Evolutionary conservation across 2,329 filamentous ascomycete species (phyloP).

Genomic region (Shiraia bambusicola): DNA sequence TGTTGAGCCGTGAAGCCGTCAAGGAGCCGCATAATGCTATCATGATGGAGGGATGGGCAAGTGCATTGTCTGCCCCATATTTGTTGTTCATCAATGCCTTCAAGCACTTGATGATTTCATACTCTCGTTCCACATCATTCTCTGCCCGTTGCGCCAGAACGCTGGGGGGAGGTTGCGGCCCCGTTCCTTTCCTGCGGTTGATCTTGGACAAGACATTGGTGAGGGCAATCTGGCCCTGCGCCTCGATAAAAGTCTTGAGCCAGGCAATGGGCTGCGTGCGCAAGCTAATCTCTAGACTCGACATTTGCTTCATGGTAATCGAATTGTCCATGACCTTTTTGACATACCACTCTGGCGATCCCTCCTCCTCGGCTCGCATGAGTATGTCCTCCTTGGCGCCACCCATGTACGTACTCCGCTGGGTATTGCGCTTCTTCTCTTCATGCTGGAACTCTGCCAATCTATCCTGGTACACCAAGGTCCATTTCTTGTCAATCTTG

Average conservation of each 20-base stretch:
- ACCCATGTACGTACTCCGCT: slow-evolving; percentile 63
- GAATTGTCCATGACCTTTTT: slow-evolving; percentile 95
- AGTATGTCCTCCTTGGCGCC: slow-evolving; percentile 62
- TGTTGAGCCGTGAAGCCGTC: slow-evolving; percentile 84
- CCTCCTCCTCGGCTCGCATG: slow-evolving; percentile 85
- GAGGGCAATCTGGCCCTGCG: slow-evolving; percentile 92
- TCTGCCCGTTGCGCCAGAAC: slow-evolving; percentile 59
- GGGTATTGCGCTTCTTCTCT: slow-evolving; percentile 79
- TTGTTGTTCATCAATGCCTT: slow-evolving; percentile 99
- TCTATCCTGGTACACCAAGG: slow-evolving; percentile 89
- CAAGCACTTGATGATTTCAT: slow-evolving; percentile 96
- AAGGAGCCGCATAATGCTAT: slow-evolving; percentile 84
- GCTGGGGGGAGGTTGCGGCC: slow-evolving; percentile 63
- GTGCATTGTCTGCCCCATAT: slow-evolving; percentile 93
- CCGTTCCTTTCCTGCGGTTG: slow-evolving; percentile 79
- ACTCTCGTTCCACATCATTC: slow-evolving; percentile 85
- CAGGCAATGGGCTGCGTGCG: slow-evolving; percentile 95
- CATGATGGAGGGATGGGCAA: slow-evolving; percentile 86
- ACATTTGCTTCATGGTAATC: slow-evolving; percentile 86
- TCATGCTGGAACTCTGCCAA: slow-evolving; percentile 93
- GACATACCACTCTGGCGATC: slow-evolving; percentile 97
- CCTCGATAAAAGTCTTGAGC: slow-evolving; percentile 96
- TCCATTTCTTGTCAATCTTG: slow-evolving; percentile 95
- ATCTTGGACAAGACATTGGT: slow-evolving; percentile 93
- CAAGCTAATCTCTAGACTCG: slow-evolving; percentile 90